phyloP scores from a whole-genome alignment of 2,329 filamentous ascomycete species.

The Tothia fuscella region DNA sequence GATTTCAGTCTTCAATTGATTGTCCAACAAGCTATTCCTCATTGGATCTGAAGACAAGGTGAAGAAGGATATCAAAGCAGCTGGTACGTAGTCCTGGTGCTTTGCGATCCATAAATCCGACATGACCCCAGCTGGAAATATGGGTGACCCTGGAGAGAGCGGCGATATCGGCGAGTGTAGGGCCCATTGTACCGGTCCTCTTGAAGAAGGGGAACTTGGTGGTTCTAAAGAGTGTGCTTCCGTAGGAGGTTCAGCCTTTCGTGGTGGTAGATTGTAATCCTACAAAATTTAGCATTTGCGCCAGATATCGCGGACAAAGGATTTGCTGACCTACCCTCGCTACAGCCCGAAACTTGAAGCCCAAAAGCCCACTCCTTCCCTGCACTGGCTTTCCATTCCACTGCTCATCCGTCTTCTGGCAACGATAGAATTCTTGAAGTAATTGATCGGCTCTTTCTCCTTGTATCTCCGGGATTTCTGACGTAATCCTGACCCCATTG shows the following conservation, averaged over 20 bases:
- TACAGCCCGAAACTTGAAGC: constrained; percentile 60
- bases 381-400: constrained; percentile 51
- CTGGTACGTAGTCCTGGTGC: constrained; percentile 74
- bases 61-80: constrained; percentile 72
- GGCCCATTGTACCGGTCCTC: constrained; percentile 38
- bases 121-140: constrained; percentile 85
- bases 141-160: constrained; percentile 65
- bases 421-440: constrained; percentile 51
- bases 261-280: constrained; percentile 47
- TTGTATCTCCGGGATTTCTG: constrained; percentile 56
- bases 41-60: constrained; percentile 59
- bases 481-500: constrained; percentile 50
- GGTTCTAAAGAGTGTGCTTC: constrained; percentile 14
- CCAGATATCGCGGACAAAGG: background rate
- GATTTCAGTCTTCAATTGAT: constrained; percentile 78
- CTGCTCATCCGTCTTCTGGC: constrained; percentile 51
- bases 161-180: constrained; percentile 89
- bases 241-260: constrained; percentile 50
- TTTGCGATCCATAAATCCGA: constrained; percentile 75
- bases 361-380: constrained; percentile 32
- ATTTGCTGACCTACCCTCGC: constrained; percentile 60
- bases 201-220: constrained; percentile 27
- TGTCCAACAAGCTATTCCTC: constrained; percentile 70
- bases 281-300: constrained; percentile 17
- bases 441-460: constrained; percentile 54